Percentiles rank a stretch among this genome's conserved stretches.
Conservation (phyloP, 139 green algal genomes). For the Eudorina sp. region DNA sequence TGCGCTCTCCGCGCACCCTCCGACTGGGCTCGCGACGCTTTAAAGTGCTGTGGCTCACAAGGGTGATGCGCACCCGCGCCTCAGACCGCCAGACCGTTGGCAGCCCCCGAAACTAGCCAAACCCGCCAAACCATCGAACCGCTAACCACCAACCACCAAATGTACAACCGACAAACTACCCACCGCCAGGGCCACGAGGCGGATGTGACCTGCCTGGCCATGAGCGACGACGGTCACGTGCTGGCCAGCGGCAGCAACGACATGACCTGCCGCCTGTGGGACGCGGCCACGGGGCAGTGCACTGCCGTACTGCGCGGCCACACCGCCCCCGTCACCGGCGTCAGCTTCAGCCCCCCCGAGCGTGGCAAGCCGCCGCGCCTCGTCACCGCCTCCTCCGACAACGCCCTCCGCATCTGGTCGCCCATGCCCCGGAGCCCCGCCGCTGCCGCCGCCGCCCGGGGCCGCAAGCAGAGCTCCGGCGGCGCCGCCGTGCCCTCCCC, state of each 20-base stretch:
- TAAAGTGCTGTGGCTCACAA: too few species aligned
- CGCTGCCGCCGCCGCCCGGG: not conserved
- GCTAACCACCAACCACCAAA: too few species aligned
- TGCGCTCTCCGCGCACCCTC: too few species aligned
- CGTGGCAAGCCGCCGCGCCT: not conserved
- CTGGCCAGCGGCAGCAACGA: slow-evolving; percentile 13
- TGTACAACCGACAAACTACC: too few species aligned
- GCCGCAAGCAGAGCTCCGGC: not conserved
- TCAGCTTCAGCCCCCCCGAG: slow-evolving; percentile 1
- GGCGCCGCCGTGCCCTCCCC: too few species aligned
- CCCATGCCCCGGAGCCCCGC: not conserved
- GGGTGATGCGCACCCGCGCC: too few species aligned
- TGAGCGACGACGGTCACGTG: not conserved
- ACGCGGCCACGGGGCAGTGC: slow-evolving; percentile 18
- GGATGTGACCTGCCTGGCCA: slow-evolving; percentile 20
- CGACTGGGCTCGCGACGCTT: too few species aligned
- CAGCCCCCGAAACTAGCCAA: too few species aligned
- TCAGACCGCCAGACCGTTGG: too few species aligned
- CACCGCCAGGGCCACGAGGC: not conserved
- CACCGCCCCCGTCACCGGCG: not conserved
- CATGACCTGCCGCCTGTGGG: slow-evolving; percentile 17
- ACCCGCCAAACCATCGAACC: too few species aligned
- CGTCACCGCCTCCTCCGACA: slow-evolving; percentile 22
- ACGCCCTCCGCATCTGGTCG: slow-evolving; percentile 19
- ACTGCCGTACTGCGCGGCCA: slow-evolving; percentile 17